These are phyloP conservation scores for Diaporthe citrichinensis DNA, from an alignment of 2,329 filamentous ascomycete genomes.

Conservation along the genomic window DNA sequence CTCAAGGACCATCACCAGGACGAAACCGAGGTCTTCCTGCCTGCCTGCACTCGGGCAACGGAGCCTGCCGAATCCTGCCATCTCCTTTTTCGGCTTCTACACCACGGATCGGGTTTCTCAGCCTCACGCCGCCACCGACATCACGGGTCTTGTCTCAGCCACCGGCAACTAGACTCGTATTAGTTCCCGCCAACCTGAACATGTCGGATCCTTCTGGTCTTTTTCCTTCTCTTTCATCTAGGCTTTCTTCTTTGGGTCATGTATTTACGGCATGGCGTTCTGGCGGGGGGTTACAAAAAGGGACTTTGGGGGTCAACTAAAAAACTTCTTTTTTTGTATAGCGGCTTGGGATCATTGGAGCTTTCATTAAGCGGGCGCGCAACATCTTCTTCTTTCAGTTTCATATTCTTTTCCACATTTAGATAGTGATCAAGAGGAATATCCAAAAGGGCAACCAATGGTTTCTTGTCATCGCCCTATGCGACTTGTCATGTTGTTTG, in stretches of 20 bases:
- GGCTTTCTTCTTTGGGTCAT: not conserved
- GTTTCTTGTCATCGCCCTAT: not conserved
- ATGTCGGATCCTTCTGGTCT: not conserved
- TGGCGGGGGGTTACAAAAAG: not conserved
- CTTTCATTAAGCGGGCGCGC: constrained; percentile 8
- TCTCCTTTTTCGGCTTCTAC: not conserved
- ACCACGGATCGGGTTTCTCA: not conserved
- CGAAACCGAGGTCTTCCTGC: not conserved
- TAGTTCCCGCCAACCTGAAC: not conserved
- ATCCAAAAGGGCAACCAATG: constrained; percentile 3
- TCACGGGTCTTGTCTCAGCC: constrained; percentile 18
- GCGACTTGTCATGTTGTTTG: not conserved
- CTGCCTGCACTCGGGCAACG: not conserved
- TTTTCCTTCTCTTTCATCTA: not conserved
- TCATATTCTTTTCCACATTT: not conserved
- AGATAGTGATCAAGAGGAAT: constrained; percentile 2
- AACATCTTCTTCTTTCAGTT: not conserved
- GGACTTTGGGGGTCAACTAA: not conserved
- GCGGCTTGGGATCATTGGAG: not conserved
- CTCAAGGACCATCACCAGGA: too few relatives aligned
- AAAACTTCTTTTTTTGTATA: not conserved
- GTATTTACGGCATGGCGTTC: constrained; percentile 18
- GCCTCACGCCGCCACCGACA: constrained; percentile 3
- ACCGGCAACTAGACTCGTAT: not conserved
- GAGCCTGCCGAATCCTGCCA: not conserved